Evolutionary conservation across 495 filamentous ascomycete species (phyloP).

Genomic region (Durotheca rogersii): DNA sequence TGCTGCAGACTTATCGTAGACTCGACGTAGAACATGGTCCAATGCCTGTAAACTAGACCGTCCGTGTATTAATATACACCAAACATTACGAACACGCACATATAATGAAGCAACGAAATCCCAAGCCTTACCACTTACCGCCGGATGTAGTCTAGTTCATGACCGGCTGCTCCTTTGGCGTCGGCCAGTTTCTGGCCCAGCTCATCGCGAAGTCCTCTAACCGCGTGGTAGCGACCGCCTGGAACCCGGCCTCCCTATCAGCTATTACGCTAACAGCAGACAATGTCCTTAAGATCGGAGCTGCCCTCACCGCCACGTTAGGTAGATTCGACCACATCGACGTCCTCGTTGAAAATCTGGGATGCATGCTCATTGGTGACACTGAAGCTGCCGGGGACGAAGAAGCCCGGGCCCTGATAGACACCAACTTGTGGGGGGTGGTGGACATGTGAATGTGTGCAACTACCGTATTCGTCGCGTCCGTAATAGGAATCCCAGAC

Average conservation of each 20-base stretch:
- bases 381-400: slow-evolving; percentile 47
- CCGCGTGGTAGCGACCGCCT: slow-evolving; percentile 52
- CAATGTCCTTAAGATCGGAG: slow-evolving; percentile 47
- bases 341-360: slow-evolving; percentile 60
- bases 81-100: no score
- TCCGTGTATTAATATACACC: no score
- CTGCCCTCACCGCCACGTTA: slow-evolving; percentile 41
- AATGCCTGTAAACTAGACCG: no score
- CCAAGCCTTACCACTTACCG: slow-evolving; percentile 47
- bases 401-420: slow-evolving; percentile 45
- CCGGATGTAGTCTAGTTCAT: slow-evolving; percentile 54
- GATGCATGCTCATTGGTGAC: slow-evolving; percentile 49
- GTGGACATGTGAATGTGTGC: no score
- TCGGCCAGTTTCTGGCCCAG: slow-evolving; percentile 48
- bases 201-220: slow-evolving; percentile 41
- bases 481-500: no score
- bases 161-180: slow-evolving; percentile 53
- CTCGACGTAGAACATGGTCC: no score
- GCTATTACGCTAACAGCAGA: slow-evolving; percentile 39
- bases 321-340: slow-evolving; percentile 51
- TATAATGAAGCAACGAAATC: slow-evolving; percentile 37
- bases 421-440: slow-evolving; percentile 57
- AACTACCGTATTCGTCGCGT: no score
- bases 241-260: slow-evolving; percentile 39
- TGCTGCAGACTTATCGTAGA: no score